These are phyloP conservation scores for Plasmodium sp. DNA, from an alignment of 169 alveolate genomes.

Conservation along the genomic window DNA sequence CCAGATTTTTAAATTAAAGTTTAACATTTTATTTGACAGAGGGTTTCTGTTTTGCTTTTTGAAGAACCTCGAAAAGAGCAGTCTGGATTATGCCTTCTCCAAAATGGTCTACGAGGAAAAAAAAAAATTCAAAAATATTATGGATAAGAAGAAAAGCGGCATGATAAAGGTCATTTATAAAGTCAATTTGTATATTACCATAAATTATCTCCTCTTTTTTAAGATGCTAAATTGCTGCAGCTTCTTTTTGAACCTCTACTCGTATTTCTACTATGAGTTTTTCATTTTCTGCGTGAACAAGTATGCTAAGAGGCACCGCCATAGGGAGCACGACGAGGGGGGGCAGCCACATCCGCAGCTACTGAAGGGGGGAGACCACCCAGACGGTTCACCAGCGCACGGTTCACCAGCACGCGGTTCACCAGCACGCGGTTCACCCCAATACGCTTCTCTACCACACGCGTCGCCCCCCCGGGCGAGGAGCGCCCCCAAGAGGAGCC, in stretches of 20 bases:
- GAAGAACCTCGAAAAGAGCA: slow-evolving; percentile 67
- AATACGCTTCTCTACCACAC: too few species aligned
- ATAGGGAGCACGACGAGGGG: not conserved
- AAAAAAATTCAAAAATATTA: slow-evolving; percentile 1
- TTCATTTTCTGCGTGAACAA: slow-evolving; percentile 59
- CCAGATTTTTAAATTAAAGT: slow-evolving; percentile 27
- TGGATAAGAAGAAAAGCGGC: slow-evolving; percentile 30
- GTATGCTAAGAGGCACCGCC: slow-evolving; percentile 12
- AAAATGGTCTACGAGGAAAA: slow-evolving; percentile 37
- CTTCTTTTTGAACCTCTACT: slow-evolving; percentile 27
- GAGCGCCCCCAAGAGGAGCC: not conserved
- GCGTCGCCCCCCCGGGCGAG: not conserved
- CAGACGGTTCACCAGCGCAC: not conserved
- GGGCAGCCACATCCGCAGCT: not conserved
- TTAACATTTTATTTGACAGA: slow-evolving; percentile 11
- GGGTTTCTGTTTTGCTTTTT: slow-evolving; percentile 12
- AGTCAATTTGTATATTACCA: slow-evolving; percentile 46
- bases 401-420: not conserved
- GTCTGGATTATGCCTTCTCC: slow-evolving; percentile 60
- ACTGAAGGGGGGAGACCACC: not conserved
- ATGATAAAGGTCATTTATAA: slow-evolving; percentile 49
- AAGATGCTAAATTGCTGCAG: slow-evolving; percentile 56
- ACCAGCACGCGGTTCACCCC: too few species aligned
- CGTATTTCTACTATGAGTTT: slow-evolving; percentile 60
- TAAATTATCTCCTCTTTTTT: slow-evolving; percentile 58